phyloP scores from a whole-genome alignment of 2,329 filamentous ascomycete species.

The Fusarium compactum region DNA sequence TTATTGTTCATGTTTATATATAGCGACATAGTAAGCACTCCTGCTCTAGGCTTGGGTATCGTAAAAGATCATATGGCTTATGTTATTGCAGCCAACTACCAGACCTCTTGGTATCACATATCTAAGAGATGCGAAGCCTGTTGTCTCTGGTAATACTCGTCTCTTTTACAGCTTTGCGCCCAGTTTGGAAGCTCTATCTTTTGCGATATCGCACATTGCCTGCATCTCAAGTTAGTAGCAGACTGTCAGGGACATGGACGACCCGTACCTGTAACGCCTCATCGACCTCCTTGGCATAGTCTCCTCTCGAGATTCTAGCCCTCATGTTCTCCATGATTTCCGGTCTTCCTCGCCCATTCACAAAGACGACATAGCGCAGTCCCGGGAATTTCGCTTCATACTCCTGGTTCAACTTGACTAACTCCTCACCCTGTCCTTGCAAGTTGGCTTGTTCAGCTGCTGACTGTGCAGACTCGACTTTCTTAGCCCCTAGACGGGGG shows the following conservation, averaged over 20 bases:
- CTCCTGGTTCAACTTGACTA: slow-evolving; percentile 76
- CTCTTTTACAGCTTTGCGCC: slow-evolving; percentile 13
- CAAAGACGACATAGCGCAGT: slow-evolving; percentile 90
- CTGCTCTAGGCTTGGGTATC: slow-evolving; percentile 3
- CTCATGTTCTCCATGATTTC: slow-evolving; percentile 88
- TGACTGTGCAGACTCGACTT: slow-evolving; percentile 84
- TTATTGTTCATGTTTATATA: slow-evolving; percentile 18
- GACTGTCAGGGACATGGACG: background rate
- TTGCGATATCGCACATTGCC: slow-evolving; percentile 94
- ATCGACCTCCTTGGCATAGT: slow-evolving; percentile 74
- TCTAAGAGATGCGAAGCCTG: slow-evolving; percentile 1
- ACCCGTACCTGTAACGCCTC: slow-evolving; percentile 78
- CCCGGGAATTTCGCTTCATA: slow-evolving; percentile 88
- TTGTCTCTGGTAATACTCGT: background rate
- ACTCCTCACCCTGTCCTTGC: slow-evolving; percentile 69
- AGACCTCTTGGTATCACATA: slow-evolving; percentile 9
- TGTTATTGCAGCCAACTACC: background rate
- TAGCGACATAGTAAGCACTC: slow-evolving; percentile 9
- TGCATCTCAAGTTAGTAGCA: slow-evolving; percentile 25
- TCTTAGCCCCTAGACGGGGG: slow-evolving; percentile 84
- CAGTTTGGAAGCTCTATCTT: slow-evolving; percentile 72
- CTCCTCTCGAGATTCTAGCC: slow-evolving; percentile 74
- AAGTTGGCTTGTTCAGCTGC: slow-evolving; percentile 85
- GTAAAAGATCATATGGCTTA: slow-evolving; percentile 4
- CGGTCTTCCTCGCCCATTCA: slow-evolving; percentile 80